Conservation (phyloP, 371 early-diverging fungal species). For the Mortierella sp. region DNA sequence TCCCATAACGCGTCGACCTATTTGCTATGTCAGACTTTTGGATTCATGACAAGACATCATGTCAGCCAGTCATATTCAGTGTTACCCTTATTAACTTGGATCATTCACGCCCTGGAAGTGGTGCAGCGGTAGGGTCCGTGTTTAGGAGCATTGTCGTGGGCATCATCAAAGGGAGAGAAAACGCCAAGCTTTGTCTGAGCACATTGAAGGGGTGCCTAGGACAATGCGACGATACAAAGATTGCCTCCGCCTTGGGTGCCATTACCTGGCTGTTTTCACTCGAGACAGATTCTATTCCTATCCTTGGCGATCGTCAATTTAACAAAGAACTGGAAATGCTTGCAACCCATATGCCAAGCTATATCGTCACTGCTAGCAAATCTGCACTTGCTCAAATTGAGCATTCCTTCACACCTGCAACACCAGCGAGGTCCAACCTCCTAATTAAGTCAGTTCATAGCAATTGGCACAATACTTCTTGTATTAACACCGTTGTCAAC, state of each 20-base stretch:
- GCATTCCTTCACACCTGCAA: background rate
- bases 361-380: background rate
- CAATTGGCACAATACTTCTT: too few relatives aligned
- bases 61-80: too few relatives aligned
- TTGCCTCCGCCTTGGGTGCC: background rate
- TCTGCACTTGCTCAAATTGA: conserved; percentile 2
- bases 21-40: too few relatives aligned
- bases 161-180: background rate
- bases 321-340: background rate
- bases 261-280: background rate
- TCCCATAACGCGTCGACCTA: too few relatives aligned
- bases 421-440: too few relatives aligned
- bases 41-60: too few relatives aligned
- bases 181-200: background rate
- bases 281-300: background rate
- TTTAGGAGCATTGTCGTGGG: background rate
- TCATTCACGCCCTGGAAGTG: too few relatives aligned
- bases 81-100: too few relatives aligned
- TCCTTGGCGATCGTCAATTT: background rate
- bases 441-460: too few relatives aligned
- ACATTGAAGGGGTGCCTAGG: background rate
- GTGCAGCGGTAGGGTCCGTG: background rate
- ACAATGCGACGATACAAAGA: conserved; percentile 1
- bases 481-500: too few relatives aligned
- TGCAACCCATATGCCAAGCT: background rate